Percentiles rank a stretch among this genome's conserved stretches.
Conservation (phyloP, 805 yeast species). For the Spathaspora sp. region DNA sequence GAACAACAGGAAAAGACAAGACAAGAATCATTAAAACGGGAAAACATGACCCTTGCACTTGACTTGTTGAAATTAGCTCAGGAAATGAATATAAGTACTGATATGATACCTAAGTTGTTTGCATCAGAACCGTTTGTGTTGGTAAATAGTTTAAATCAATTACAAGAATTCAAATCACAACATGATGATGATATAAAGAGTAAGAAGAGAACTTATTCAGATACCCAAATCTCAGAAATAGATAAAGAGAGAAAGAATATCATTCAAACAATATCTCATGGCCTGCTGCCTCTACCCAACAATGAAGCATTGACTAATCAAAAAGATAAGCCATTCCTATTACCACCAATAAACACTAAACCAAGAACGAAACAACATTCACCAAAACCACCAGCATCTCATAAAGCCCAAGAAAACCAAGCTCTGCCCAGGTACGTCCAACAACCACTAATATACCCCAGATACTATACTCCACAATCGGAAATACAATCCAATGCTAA, state of each 20-base stretch:
- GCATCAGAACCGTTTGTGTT: neutral
- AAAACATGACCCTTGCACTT: conserved; percentile 28
- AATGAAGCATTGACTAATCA: conserved; percentile 5
- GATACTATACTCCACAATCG: neutral
- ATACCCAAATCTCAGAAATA: neutral
- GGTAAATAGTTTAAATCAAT: neutral
- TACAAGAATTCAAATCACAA: neutral
- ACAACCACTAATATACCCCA: neutral
- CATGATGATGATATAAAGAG: neutral
- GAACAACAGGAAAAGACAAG: conserved; percentile 42
- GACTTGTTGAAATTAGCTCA: conserved; percentile 33
- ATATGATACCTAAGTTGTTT: conserved; percentile 35
- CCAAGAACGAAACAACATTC: neutral
- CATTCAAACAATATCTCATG: neutral
- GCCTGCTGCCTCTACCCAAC: conserved; percentile 7
- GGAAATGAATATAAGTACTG: conserved; percentile 29
- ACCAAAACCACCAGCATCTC: neutral
- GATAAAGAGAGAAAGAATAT: neutral
- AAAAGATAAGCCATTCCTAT: neutral
- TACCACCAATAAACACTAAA: neutral
- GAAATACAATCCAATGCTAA: neutral
- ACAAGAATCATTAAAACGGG: conserved; percentile 32
- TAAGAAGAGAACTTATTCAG: neutral
- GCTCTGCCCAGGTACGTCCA: neutral
- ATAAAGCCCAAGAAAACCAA: neutral